These are phyloP conservation scores for Pichia scutulata DNA, from an alignment of 805 yeast genomes.

Conservation along the genomic window DNA sequence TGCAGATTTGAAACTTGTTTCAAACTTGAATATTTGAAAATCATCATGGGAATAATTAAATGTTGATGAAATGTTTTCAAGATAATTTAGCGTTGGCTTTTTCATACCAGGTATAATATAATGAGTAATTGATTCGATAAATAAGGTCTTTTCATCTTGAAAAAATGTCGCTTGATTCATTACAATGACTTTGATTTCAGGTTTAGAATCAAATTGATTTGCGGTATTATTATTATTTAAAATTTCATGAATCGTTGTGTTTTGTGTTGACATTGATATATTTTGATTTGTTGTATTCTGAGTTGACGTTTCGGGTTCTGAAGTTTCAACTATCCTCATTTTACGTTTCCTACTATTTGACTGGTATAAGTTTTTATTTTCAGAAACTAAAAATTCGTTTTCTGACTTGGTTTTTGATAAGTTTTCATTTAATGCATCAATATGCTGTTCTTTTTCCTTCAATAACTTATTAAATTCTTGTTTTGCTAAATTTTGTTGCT, in stretches of 20 bases:
- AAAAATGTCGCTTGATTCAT: conserved; percentile 26
- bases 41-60: conserved; percentile 21
- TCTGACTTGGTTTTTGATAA: conserved; percentile 44
- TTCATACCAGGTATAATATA: conserved; percentile 32
- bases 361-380: conserved; percentile 31
- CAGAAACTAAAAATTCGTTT: conserved; percentile 45
- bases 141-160: conserved; percentile 33
- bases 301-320: not conserved
- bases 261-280: conserved; percentile 2
- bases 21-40: conserved; percentile 22
- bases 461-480: conserved; percentile 17
- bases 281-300: not conserved
- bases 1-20: conserved; percentile 24
- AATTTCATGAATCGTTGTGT: not conserved
- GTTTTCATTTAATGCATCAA: conserved; percentile 25
- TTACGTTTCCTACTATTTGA: conserved; percentile 19
- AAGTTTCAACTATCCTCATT: conserved; percentile 6
- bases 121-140: conserved; percentile 29
- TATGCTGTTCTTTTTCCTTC: conserved; percentile 17
- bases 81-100: conserved; percentile 26
- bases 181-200: conserved; percentile 16
- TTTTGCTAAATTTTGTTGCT: conserved; percentile 34
- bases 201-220: not conserved
- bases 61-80: conserved; percentile 29
- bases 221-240: not conserved